These are phyloP conservation scores for Coffea canephora DNA, from an alignment of 257 asterid species.

Conservation along the genomic window DNA sequence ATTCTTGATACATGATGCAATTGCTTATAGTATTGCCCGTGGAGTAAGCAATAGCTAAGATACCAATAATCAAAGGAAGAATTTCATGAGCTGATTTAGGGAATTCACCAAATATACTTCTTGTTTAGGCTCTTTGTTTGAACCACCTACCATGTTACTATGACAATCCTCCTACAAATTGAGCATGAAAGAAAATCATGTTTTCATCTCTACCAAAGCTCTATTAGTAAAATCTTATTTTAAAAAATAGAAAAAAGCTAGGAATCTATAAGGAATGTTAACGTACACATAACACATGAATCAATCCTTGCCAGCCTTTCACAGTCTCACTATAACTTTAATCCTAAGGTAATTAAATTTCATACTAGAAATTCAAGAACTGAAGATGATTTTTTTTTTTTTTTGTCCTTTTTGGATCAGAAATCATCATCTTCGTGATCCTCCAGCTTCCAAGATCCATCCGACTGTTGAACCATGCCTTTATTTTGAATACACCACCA, in stretches of 20 bases:
- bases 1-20: not conserved
- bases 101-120: not conserved
- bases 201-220: not conserved
- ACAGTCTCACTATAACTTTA: too few relatives aligned
- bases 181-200: too few relatives aligned
- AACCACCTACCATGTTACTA: not conserved
- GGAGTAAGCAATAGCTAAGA: not conserved
- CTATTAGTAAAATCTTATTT: too few relatives aligned
- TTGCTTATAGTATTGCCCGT: not conserved
- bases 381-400: not conserved
- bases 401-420: not conserved
- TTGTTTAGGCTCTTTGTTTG: not conserved
- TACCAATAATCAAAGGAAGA: not conserved
- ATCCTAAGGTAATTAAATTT: too few relatives aligned
- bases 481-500: slow-evolving; percentile 70
- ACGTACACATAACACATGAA: too few relatives aligned
- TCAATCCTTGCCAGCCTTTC: too few relatives aligned
- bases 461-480: slow-evolving; percentile 76
- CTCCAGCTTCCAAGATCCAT: slow-evolving; percentile 70
- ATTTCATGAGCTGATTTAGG: not conserved
- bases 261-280: too few relatives aligned
- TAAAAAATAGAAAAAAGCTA: too few relatives aligned
- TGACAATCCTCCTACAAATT: not conserved
- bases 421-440: slow-evolving; percentile 42
- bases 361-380: not conserved